Conservation (phyloP, 306 rosid genomes). For the Datisca glomerata region DNA sequence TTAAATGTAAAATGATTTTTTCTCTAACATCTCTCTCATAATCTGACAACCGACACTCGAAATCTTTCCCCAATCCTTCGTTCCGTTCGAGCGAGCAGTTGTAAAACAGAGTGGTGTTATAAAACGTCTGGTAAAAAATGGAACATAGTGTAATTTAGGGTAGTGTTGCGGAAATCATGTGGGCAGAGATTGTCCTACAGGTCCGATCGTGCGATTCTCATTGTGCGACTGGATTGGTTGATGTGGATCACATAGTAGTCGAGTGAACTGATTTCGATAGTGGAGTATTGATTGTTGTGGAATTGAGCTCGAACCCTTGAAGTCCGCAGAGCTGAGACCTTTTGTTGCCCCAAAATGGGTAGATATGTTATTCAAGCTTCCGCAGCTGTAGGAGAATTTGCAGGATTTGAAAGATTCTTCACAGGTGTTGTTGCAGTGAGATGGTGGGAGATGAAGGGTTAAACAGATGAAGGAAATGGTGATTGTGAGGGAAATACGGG, state of each 20-base stretch:
- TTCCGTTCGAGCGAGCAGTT: background rate
- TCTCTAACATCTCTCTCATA: no score
- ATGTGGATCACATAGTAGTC: background rate
- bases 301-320: background rate
- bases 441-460: background rate
- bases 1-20: no score
- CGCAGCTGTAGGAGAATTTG: conserved; percentile 18
- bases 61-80: no score
- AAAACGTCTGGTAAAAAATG: background rate
- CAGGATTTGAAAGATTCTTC: conserved; percentile 4
- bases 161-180: background rate
- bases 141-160: background rate
- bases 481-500: background rate
- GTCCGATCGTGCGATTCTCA: conserved; percentile 13
- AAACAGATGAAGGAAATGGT: background rate
- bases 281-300: background rate
- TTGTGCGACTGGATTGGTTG: background rate
- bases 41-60: no score
- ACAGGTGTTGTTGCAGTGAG: background rate
- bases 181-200: conserved; percentile 3
- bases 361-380: background rate
- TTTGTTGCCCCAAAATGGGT: conserved; percentile 26
- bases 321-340: conserved; percentile 3
- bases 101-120: conserved; percentile 14
- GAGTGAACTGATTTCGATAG: background rate